A percentile compares a stretch with the other conserved stretches of the same genome.
Conservation (phyloP, 2,329 filamentous ascomycete genomes). For the Colletotrichum echinochloae region DNA sequence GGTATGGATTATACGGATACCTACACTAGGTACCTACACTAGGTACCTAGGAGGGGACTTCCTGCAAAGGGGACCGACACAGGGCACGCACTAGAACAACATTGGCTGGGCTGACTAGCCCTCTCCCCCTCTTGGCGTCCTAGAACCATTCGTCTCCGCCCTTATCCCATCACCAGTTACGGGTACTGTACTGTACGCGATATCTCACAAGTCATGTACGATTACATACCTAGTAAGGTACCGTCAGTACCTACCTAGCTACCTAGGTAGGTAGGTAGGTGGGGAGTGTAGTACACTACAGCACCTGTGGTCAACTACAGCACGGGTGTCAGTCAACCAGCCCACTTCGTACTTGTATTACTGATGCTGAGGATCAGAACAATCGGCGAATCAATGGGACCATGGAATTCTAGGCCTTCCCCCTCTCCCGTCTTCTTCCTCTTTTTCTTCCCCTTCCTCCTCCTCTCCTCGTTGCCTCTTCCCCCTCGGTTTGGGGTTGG, state of each 20-base stretch:
- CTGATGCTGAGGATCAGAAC: not conserved
- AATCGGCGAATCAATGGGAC: slow-evolving; percentile 12
- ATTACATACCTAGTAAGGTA: no score
- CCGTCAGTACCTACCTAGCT: no score
- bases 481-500: not conserved
- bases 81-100: not conserved
- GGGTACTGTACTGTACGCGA: not conserved
- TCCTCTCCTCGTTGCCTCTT: not conserved
- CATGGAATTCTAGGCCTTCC: slow-evolving; percentile 23
- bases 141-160: not conserved
- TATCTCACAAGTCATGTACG: not conserved
- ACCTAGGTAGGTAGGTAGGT: no score
- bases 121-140: not conserved
- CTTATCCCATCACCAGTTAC: not conserved
- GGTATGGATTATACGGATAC: no score
- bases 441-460: not conserved
- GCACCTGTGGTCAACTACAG: no score
- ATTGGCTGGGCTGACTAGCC: not conserved
- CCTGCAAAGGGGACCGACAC: slow-evolving; percentile 2
- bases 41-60: not conserved
- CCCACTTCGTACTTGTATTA: no score
- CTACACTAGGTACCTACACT: no score
- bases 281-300: no score
- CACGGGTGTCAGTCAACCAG: not conserved
- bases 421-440: no score